phyloP scores from a whole-genome alignment of 495 filamentous ascomycete species.

The Lasiosphaeria miniovina region DNA sequence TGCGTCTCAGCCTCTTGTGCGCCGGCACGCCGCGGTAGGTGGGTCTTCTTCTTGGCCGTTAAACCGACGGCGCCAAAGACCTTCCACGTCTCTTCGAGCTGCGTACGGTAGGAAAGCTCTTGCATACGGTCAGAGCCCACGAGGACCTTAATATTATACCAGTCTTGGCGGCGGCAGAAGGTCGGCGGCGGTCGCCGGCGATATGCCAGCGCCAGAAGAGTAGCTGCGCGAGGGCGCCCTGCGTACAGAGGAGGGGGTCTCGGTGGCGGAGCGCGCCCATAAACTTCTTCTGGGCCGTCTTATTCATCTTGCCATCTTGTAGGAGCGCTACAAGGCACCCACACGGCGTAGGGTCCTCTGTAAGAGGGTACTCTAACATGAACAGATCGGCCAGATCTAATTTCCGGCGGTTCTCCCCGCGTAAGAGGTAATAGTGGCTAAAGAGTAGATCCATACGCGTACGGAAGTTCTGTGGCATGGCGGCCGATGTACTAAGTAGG shows the following conservation, averaged over 20 bases:
- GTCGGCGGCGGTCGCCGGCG: constrained; percentile 3
- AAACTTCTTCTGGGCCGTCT: constrained; percentile 4
- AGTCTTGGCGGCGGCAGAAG: constrained; percentile 6
- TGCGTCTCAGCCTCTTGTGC: constrained; percentile 7
- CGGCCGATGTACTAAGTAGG: constrained; percentile 6
- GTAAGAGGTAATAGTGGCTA: constrained; percentile 7
- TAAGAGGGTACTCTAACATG: constrained; percentile 5
- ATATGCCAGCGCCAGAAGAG: constrained; percentile 8
- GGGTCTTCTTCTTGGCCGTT: constrained; percentile 7
- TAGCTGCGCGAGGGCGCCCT: constrained; percentile 6
- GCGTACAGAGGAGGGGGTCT: constrained; percentile 7
- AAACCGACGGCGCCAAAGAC: constrained; percentile 6
- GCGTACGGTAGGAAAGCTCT: constrained; percentile 8
- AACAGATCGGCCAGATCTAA: constrained; percentile 4
- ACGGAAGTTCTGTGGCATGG: constrained; percentile 5
- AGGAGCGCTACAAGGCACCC: constrained; percentile 5
- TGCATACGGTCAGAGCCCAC: constrained; percentile 4
- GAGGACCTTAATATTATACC: constrained; percentile 7
- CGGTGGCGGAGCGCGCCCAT: constrained; percentile 6
- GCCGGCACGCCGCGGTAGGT: constrained; percentile 5
- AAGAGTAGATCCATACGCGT: constrained; percentile 5
- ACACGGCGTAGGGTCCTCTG: constrained; percentile 6
- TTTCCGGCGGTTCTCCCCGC: constrained; percentile 7
- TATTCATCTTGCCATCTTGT: constrained; percentile 6
- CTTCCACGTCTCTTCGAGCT: constrained; percentile 8